Percentiles rank a stretch among this genome's conserved stretches.
Evolutionary conservation across 176 grass and related monocot genomes (phyloP).

Genomic region (Elymus sibiricus): DNA sequence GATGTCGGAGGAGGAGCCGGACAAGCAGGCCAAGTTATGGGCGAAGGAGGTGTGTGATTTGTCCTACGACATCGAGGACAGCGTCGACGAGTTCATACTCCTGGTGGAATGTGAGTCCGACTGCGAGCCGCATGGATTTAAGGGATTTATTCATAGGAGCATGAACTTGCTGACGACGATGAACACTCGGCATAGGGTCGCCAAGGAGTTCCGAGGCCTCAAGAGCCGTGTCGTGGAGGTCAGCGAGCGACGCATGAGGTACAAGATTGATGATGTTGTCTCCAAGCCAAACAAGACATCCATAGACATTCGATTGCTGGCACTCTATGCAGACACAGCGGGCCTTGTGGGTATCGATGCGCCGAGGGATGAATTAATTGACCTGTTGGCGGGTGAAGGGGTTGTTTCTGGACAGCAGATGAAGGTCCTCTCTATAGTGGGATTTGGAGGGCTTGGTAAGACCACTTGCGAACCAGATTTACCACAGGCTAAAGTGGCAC

Average conservation of each 20-base stretch:
- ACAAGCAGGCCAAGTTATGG: neutral
- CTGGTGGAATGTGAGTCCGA: neutral
- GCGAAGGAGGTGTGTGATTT: neutral
- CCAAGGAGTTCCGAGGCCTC: neutral
- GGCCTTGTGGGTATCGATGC: neutral
- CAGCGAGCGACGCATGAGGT: neutral
- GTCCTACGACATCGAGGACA: neutral
- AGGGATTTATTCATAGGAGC: neutral
- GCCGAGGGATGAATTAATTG: neutral
- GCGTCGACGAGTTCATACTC: neutral
- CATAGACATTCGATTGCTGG: neutral
- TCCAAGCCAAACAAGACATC: neutral
- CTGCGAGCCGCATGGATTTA: neutral
- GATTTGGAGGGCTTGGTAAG: slow-evolving; percentile 1
- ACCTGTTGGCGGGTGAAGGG: neutral
- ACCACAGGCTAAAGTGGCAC: neutral
- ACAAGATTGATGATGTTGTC: neutral
- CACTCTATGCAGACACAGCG: neutral
- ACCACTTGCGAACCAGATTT: neutral
- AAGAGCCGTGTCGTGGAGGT: neutral
- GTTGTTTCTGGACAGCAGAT: neutral
- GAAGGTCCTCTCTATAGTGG: neutral
- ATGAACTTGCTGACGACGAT: neutral
- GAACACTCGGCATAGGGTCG: neutral
- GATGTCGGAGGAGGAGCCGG: neutral